Evolutionary conservation across 31 red algal species (phyloP).

Genomic region (Odonthalia washingtoniensis): DNA sequence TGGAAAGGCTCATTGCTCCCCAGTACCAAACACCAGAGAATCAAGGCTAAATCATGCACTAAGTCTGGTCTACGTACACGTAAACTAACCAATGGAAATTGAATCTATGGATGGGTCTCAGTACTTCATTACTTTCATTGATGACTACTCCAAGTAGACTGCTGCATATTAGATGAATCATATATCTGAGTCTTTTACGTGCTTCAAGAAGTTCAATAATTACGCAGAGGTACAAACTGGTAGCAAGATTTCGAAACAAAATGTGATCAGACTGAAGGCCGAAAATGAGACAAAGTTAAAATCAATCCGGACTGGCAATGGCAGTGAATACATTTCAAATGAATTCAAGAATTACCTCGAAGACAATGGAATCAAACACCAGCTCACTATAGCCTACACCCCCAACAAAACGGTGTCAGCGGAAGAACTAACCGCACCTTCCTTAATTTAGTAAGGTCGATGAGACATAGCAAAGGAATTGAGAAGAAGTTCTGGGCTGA

Average conservation of each 20-base stretch:
- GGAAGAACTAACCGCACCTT: conserved; percentile 29
- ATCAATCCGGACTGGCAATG: neutral
- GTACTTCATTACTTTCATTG: neutral
- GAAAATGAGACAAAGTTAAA: neutral
- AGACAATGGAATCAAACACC: neutral
- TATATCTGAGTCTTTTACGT: neutral
- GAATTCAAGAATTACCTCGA: neutral
- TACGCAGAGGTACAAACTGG: too few species aligned
- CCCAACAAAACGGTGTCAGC: conserved; percentile 3
- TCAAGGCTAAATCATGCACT: neutral
- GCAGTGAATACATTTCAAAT: neutral
- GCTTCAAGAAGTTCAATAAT: neutral
- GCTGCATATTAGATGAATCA: neutral
- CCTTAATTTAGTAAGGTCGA: conserved; percentile 5
- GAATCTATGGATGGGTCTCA: neutral
- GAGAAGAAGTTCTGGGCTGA: conserved; percentile 10
- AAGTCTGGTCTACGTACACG: neutral
- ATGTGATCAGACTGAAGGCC: neutral
- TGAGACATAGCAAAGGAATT: neutral
- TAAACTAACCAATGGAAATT: neutral
- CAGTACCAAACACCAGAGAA: neutral
- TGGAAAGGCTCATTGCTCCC: neutral
- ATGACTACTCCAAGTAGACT: neutral
- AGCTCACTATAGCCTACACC: conserved; percentile 27
- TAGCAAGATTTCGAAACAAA: too few species aligned